Evolutionary conservation across 345 rosid species (phyloP).

Genomic region (Brassica nigra): DNA sequence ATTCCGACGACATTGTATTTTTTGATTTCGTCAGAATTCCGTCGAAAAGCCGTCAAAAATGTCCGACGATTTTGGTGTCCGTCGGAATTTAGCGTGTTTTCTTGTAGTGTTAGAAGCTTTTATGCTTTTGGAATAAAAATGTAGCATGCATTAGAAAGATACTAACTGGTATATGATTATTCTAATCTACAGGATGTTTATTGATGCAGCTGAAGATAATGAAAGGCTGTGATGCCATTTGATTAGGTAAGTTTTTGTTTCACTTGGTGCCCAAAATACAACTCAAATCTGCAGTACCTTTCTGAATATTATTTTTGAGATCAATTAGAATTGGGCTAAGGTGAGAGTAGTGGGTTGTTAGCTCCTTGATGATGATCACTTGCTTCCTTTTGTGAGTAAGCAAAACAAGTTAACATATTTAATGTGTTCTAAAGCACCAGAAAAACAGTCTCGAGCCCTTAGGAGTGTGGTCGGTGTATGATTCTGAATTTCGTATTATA

Average conservation of each 20-base stretch:
- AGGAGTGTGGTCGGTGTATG: background rate
- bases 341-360: slow-evolving; percentile 1
- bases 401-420: background rate
- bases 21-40: too few species aligned
- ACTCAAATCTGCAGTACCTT: background rate
- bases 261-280: background rate
- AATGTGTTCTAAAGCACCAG: background rate
- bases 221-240: slow-evolving; percentile 94
- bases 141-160: background rate
- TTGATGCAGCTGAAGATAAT: slow-evolving; percentile 83
- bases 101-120: background rate
- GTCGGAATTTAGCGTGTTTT: too few species aligned
- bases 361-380: background rate
- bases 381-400: background rate
- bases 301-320: background rate
- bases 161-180: background rate
- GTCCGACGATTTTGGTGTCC: too few species aligned
- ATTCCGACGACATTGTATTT: too few species aligned
- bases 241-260: slow-evolving; percentile 55
- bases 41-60: too few species aligned
- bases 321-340: background rate
- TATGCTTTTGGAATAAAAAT: background rate
- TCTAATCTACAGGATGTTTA: slow-evolving; percentile 64
- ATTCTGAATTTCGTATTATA: background rate
- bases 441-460: background rate